phyloP scores from a whole-genome alignment of 139 green algal species.

The Coelastrella sp. region DNA sequence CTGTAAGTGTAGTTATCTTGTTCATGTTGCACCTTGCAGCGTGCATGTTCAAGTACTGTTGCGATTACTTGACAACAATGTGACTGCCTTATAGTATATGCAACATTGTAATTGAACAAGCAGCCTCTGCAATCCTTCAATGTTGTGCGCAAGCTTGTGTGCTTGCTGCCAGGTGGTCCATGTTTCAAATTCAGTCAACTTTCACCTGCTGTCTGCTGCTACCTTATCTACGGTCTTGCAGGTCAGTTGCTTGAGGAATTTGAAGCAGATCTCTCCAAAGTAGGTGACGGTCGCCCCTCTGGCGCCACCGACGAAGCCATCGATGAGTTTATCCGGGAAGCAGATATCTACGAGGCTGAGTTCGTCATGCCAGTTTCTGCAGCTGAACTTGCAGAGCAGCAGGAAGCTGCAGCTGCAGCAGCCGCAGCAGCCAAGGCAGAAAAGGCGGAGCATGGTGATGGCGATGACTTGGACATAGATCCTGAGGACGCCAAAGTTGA shows the following conservation, averaged over 20 bases:
- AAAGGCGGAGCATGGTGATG: not conserved
- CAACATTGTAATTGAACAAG: no score
- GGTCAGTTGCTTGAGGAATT: slow-evolving; percentile 28
- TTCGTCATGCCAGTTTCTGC: slow-evolving; percentile 52
- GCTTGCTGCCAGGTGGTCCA: no score
- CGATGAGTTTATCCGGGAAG: slow-evolving; percentile 41
- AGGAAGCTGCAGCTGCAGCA: slow-evolving; percentile 23
- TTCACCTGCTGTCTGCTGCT: no score
- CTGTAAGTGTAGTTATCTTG: no score
- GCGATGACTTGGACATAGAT: slow-evolving; percentile 10
- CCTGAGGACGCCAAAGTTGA: not conserved
- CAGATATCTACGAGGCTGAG: slow-evolving; percentile 54
- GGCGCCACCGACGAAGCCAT: slow-evolving; percentile 48
- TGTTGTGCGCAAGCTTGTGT: no score
- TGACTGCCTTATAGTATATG: no score
- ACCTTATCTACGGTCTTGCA: no score
- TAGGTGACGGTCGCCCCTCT: slow-evolving; percentile 53
- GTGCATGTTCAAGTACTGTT: not conserved
- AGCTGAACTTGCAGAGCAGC: slow-evolving; percentile 24
- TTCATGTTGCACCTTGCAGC: no score
- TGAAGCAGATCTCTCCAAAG: slow-evolving; percentile 39
- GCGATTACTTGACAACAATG: no score
- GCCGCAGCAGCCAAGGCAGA: slow-evolving; percentile 6
- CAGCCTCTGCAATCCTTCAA: no score
- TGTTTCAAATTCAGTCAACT: no score